Conservation (phyloP, 164 flowering plant species). For the Magnolia sinica region DNA sequence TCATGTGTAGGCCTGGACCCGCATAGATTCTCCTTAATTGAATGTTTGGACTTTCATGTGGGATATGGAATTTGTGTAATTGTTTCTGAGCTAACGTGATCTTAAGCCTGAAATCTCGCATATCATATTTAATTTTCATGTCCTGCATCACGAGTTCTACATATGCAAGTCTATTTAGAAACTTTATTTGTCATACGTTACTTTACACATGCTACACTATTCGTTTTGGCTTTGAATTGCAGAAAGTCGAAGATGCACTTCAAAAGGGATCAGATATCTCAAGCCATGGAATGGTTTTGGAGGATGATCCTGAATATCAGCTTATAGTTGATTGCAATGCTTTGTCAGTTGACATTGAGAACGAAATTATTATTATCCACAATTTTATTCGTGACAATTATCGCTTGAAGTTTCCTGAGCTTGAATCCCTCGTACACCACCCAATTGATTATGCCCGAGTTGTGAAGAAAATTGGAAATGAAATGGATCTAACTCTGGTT, state of each 20-base stretch:
- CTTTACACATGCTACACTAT: neutral
- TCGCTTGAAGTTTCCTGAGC: slow-evolving; percentile 88
- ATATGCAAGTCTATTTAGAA: neutral
- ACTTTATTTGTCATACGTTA: neutral
- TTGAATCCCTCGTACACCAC: slow-evolving; percentile 92
- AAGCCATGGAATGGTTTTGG: slow-evolving; percentile 57
- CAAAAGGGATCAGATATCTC: slow-evolving; percentile 60
- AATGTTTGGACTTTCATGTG: too few species aligned
- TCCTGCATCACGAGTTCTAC: too few species aligned
- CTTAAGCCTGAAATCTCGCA: too few species aligned
- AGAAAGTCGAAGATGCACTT: slow-evolving; percentile 96
- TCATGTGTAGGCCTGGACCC: too few species aligned
- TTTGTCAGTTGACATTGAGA: slow-evolving; percentile 88
- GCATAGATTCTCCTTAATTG: too few species aligned
- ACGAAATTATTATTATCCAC: slow-evolving; percentile 84
- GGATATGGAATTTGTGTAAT: too few species aligned
- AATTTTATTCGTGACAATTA: slow-evolving; percentile 92
- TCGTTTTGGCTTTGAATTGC: slow-evolving; percentile 19
- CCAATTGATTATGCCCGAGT: slow-evolving; percentile 98
- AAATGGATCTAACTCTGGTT: slow-evolving; percentile 81
- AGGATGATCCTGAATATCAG: slow-evolving; percentile 95
- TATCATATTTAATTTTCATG: too few species aligned
- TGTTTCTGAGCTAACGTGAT: too few species aligned
- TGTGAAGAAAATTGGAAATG: slow-evolving; percentile 93
- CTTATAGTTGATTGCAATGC: slow-evolving; percentile 91